phyloP scores from a whole-genome alignment of 805 yeast species.

The Candida verbasci region DNA sequence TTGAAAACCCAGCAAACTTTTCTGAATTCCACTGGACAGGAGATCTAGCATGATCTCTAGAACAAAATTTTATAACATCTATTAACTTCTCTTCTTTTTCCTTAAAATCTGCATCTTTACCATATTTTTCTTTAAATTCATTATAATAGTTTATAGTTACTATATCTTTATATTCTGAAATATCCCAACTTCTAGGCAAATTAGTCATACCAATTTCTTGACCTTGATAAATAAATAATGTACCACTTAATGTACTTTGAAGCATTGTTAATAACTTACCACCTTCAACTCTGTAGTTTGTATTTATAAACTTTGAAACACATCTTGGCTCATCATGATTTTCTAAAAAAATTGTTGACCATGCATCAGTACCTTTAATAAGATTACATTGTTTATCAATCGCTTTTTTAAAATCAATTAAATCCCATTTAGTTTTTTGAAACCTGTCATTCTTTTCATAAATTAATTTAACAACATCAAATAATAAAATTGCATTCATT shows the following conservation, averaged over 20 bases:
- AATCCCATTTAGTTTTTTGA: slow-evolving; percentile 24
- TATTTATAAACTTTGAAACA: slow-evolving; percentile 49
- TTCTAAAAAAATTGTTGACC: slow-evolving; percentile 54
- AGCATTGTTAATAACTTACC: slow-evolving; percentile 48
- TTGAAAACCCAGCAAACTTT: slow-evolving; percentile 45
- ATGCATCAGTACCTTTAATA: slow-evolving; percentile 48
- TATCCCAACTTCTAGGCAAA: slow-evolving; percentile 41
- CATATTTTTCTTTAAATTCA: slow-evolving; percentile 22
- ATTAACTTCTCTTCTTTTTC: slow-evolving; percentile 25
- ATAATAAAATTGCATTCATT: slow-evolving; percentile 34
- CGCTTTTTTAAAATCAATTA: slow-evolving; percentile 40
- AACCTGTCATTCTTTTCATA: slow-evolving; percentile 31
- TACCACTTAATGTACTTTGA: slow-evolving; percentile 47
- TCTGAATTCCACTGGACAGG: slow-evolving; percentile 53
- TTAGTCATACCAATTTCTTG: slow-evolving; percentile 58
- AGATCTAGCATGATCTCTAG: slow-evolving; percentile 53
- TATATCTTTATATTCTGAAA: slow-evolving; percentile 49
- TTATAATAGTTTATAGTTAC: slow-evolving; percentile 41
- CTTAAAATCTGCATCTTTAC: slow-evolving; percentile 17
- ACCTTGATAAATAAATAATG: slow-evolving; percentile 56
- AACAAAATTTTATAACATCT: too few species aligned
- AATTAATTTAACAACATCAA: slow-evolving; percentile 35
- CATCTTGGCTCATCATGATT: slow-evolving; percentile 59
- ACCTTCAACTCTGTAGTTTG: slow-evolving; percentile 33
- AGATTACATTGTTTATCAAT: slow-evolving; percentile 25